Conservation (phyloP, 2,329 filamentous ascomycete genomes). For the Hypoxylon sp. region DNA sequence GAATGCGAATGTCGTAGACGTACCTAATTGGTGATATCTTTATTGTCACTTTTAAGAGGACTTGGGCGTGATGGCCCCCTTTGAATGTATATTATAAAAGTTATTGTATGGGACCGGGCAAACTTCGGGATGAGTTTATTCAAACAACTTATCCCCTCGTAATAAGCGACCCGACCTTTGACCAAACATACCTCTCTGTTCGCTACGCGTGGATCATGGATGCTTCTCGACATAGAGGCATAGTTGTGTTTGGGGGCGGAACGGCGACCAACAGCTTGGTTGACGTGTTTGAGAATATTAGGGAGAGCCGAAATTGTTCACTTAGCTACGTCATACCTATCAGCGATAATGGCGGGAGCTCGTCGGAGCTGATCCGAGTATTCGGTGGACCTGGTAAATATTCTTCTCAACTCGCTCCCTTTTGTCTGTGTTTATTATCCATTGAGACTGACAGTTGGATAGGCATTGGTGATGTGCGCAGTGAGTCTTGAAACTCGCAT, state of each 20-base stretch:
- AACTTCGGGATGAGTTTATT: slow-evolving; percentile 34
- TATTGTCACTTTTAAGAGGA: too few relatives aligned
- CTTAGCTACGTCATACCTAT: slow-evolving; percentile 94
- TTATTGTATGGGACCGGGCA: slow-evolving; percentile 26
- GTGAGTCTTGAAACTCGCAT: slow-evolving; percentile 42
- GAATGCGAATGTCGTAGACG: slow-evolving; percentile 21
- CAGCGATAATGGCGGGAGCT: slow-evolving; percentile 95
- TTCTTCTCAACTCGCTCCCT: neutral
- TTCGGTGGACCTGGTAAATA: slow-evolving; percentile 88
- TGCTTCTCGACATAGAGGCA: slow-evolving; percentile 60
- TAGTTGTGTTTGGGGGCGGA: slow-evolving; percentile 91
- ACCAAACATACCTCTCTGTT: neutral
- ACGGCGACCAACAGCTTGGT: slow-evolving; percentile 96
- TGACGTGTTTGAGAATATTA: slow-evolving; percentile 83
- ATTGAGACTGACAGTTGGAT: slow-evolving; percentile 18
- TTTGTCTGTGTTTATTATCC: neutral
- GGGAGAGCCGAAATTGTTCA: slow-evolving; percentile 74
- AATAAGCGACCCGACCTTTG: too few relatives aligned
- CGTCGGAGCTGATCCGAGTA: slow-evolving; percentile 92
- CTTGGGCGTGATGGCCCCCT: too few relatives aligned
- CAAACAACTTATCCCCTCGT: neutral
- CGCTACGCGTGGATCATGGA: slow-evolving; percentile 41
- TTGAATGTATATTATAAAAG: neutral
- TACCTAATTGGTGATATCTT: neutral
- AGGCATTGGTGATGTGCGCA: slow-evolving; percentile 56